phyloP scores from a whole-genome alignment of 768 basidiomycete genomes.

The Hemileccinum impolitum region DNA sequence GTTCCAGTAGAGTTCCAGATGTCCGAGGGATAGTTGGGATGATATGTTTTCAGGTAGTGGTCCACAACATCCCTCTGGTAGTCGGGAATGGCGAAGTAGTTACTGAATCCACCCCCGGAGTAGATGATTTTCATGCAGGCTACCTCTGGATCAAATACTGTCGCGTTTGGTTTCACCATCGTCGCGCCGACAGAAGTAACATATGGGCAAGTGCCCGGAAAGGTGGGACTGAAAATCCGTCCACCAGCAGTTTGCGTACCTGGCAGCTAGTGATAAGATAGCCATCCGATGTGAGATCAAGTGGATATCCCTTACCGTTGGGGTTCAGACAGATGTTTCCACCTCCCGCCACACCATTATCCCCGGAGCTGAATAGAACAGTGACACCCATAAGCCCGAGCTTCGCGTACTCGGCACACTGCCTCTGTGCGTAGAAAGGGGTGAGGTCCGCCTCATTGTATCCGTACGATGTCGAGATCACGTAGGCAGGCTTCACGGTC shows the following conservation, averaged over 20 bases:
- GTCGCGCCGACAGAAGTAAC: constrained; percentile 49
- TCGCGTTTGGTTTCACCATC: constrained; percentile 39
- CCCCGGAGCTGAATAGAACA: constrained; percentile 33
- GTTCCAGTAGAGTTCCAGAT: constrained; percentile 31
- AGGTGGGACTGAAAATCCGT: constrained; percentile 49
- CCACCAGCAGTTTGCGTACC: constrained; percentile 43
- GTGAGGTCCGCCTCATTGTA: constrained; percentile 37
- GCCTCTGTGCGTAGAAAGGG: constrained; percentile 36
- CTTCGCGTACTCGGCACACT: constrained; percentile 48
- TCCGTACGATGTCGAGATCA: constrained; percentile 44
- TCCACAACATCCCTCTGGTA: constrained; percentile 39
- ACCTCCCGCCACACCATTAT: constrained; percentile 32
- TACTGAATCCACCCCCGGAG: constrained; percentile 39
- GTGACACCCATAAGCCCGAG: constrained; percentile 37
- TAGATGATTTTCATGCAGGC: constrained; percentile 45
- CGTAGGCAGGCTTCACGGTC: constrained; percentile 34
- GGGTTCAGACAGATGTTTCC: constrained; percentile 31
- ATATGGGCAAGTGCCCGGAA: constrained; percentile 48
- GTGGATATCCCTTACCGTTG: constrained; percentile 11
- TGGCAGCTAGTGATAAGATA: background rate
- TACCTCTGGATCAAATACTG: constrained; percentile 46
- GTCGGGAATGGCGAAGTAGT: constrained; percentile 38
- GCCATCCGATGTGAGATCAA: background rate
- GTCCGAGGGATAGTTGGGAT: constrained; percentile 20
- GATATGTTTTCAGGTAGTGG: constrained; percentile 30